These are phyloP conservation scores for Leptographium galeiforme DNA, from an alignment of 2,329 filamentous ascomycete genomes.

Conservation along the genomic window DNA sequence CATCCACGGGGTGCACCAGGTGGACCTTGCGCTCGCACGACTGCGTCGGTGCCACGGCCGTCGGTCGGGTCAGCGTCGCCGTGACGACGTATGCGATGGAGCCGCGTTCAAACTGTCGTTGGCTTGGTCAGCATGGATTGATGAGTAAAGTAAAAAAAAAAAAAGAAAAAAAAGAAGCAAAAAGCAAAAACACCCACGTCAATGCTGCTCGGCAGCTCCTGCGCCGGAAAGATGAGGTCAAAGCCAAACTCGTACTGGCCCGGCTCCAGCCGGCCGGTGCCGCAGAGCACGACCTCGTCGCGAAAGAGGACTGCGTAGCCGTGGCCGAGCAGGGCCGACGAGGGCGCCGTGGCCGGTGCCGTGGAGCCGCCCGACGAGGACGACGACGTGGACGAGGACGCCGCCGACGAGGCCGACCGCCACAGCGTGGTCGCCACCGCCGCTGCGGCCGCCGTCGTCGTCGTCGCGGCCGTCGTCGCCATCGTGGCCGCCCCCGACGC, in stretches of 20 bases:
- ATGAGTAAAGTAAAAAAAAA: neutral
- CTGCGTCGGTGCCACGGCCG: slow-evolving; percentile 66
- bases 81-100: slow-evolving; percentile 86
- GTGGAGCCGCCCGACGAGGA: neutral
- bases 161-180: neutral
- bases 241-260: slow-evolving; percentile 65
- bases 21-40: slow-evolving; percentile 72
- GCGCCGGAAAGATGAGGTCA: slow-evolving; percentile 21
- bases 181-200: slow-evolving; percentile 55
- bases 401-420: neutral
- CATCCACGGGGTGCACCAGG: slow-evolving; percentile 71
- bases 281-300: slow-evolving; percentile 68
- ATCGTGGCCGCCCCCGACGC: slow-evolving; percentile 6
- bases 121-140: neutral
- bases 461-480: neutral
- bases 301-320: slow-evolving; percentile 71
- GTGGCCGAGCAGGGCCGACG: slow-evolving; percentile 49
- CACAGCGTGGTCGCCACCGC: no score
- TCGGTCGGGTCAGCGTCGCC: slow-evolving; percentile 78
- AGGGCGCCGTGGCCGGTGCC: neutral
- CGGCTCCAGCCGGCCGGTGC: slow-evolving; percentile 60
- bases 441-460: neutral
- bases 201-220: slow-evolving; percentile 69
- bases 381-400: slow-evolving; percentile 7
- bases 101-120: slow-evolving; percentile 74